phyloP scores from a whole-genome alignment of 106 monocot genomes.

The Phalaenopsis equestris region DNA sequence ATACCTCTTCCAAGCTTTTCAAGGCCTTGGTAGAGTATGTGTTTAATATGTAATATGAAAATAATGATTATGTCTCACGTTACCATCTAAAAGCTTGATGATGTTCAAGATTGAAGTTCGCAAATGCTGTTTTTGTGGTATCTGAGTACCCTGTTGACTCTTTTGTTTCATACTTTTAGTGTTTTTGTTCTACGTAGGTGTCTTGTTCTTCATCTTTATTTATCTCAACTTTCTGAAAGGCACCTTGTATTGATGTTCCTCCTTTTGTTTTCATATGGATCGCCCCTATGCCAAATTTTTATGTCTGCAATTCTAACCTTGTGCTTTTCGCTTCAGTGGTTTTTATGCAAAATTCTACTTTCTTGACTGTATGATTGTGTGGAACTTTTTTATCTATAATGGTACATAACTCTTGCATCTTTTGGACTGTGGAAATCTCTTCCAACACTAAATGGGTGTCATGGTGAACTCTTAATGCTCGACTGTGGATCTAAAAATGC shows the following conservation, averaged over 20 bases:
- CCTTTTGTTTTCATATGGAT: background rate
- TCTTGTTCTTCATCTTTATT: too few relatives aligned
- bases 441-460: background rate
- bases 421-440: background rate
- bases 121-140: background rate
- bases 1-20: too few relatives aligned
- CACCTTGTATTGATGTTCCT: background rate
- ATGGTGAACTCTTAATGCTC: background rate
- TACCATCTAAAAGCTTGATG: background rate
- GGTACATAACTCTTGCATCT: background rate
- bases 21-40: too few relatives aligned
- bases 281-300: background rate
- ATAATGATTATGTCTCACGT: too few relatives aligned
- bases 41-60: too few relatives aligned
- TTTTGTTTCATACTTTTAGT: background rate
- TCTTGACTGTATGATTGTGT: background rate
- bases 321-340: background rate
- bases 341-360: background rate
- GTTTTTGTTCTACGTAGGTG: background rate
- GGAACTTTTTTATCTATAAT: background rate
- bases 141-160: background rate
- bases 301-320: background rate
- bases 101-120: background rate
- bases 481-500: background rate
- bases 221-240: background rate